Evolutionary conservation across 176 grass and related monocot genomes (phyloP), one percentile per base, ranked within the genome.

Genomic region (Cenchrus americanus): DNA sequence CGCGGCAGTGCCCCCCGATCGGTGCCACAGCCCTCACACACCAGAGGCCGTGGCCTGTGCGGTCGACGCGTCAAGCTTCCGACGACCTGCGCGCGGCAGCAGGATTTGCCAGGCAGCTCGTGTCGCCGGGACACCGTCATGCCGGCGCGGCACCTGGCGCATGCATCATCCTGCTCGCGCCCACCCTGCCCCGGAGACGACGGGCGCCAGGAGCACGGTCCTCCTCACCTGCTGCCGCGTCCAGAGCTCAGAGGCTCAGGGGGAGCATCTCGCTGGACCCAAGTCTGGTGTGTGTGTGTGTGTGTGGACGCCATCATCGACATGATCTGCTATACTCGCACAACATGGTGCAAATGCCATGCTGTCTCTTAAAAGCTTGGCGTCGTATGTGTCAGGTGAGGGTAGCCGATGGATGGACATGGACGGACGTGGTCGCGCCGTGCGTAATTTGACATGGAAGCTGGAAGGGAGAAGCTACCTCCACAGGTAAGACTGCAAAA

Each of bases 121-220:
- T 64, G 65, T 53, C 42, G 63, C 27, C 85, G 71, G 71, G 42
- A 51, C 52, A 82, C 55, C 75, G 68, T 77, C 65, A 55, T 86
- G 58, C 57, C 66, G 72, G 12, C 9, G 59, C 79, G 64, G 84
- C 73, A 79, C 88, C 79, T 83, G 84, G 32, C 49, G 48, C 60
- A 67, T 82, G 48, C 60, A 67, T 82, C 50, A 88, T 75, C 67
- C 68, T 84, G 86, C 75, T n/a, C 27, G 30, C 42, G 4, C 8
- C n/a, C 51, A 1, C 8, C 58, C 27, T 43, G 30, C 61, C 53
- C 10, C 60, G 37, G 60, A 64, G 30, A 21, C 60, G 30, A 21
- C 60, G 3, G 47, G 42, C 27, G 30, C 50, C 50, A 6, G 21
- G 21, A 71, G 19, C 26, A 10, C 22, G 30, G 32, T 7, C 14